Base-by-base conservation (phyloP, 129 eudicot species). In the Cynara cardunculus region DNA sequence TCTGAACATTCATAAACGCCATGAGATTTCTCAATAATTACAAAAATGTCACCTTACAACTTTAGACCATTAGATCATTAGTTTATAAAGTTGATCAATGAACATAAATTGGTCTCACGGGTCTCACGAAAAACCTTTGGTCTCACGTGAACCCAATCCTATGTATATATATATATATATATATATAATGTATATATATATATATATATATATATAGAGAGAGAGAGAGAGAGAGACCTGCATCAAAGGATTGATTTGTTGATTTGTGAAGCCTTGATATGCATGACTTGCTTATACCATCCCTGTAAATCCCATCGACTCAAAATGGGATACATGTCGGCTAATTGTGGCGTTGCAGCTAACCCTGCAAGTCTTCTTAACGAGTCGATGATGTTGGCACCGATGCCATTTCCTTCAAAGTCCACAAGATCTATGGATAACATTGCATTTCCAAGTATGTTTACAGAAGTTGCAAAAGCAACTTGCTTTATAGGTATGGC, bases 351-450 rank as follows among this genome's bases (percentile, higher is more conserved):
- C 19, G 39, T 69, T 30, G 44, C 30, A 59, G 24, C 73, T 13
- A 85, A 39, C 49, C 26, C 37, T 4, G 25, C 31, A 39, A 86
- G 74, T 59, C 80, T 75, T 24, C 82, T 79, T 19, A 89, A 2
- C 4, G 37, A 25, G 13, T 76, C 84, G 65, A 16, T 73, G 44
- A 84, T 18, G 7, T 25, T 32, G 27, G 61, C 26, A 41, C 76
- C 85, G 7, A 28, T 25, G 0, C 71, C 75, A 19, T 77, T 77
- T 12, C 86, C 89, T 67, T 76, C 83, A 74, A 82, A 72, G 46
- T 83, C 73, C 24, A 81, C 30, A 25, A 86, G 31, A 78, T 89
- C 92, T 1, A 25, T 81, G 1, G 88, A 89, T 19, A 86, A 26
- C 2, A 37, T 14, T 24, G 70, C 39, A 62, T 84, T 82, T 21